Base-by-base conservation (phyloP, 306 rosid species). In the Corylus heterophylla region DNA sequence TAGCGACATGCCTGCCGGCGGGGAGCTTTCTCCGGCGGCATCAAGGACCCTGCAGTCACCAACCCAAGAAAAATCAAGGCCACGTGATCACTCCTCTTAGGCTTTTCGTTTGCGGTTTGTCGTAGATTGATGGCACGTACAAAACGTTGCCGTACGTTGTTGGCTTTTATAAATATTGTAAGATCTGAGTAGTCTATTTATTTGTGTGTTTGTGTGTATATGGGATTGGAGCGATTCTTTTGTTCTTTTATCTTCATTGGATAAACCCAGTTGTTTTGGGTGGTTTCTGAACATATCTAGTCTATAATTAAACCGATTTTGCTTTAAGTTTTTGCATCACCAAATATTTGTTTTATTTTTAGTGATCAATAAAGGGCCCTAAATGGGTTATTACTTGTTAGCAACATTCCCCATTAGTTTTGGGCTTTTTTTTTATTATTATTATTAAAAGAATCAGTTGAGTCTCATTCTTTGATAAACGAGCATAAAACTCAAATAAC, bases 1-100 rank as follows among this genome's bases (percentile, higher is more conserved):
- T 67, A 79, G 95, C 31, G 98, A 94, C 71, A 42, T 91, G 10
- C 97, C 98, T 0, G 64, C 88, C 0, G 95, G 90, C 44, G 88
- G 80, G 0, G 97, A 92, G 86, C 80, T 69, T 0, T 88, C 97
- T 73, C 97, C 98, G 71, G 56, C 98, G 71, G 56, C 87, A 4
- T 16, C 90, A 5, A 67, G 52, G 64, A 73, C 12, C 71, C 81
- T 80, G 51, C 87, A 74, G 12, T 84, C 93, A 4, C 84, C 87
- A 17, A 7, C 3, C 13, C 72, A 25, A 54, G 81, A 74, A 31
- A 81, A 66, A 58, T 64, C 81, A 61, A 45, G 4, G 54, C 17
- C 42, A 12, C 39, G 74, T 58, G 48, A 71, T 62, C 9, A 12
- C 6, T 1, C 31, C 4, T 67, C 68, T 50, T 80, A 39, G 1